A percentile compares a stretch with the other conserved stretches of the same genome.
These are phyloP conservation scores for Rosellinia necatrix DNA, from an alignment of 2,329 filamentous ascomycete genomes.

Conservation along the genomic window DNA sequence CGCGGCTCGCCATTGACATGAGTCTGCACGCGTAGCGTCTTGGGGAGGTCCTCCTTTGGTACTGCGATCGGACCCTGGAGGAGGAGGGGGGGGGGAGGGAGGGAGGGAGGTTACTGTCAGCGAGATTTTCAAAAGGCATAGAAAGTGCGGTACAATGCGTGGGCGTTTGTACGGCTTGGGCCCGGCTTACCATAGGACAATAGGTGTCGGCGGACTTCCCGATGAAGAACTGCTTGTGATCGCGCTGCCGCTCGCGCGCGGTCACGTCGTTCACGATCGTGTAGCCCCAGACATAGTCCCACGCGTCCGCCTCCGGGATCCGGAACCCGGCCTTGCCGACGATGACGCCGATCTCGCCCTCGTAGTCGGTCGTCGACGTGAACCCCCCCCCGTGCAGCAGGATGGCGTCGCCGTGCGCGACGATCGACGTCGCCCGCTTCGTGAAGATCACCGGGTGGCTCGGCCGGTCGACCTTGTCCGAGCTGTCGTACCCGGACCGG, in stretches of 20 bases:
- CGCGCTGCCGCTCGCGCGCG: conserved; percentile 21
- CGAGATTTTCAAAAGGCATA: neutral
- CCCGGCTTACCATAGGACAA: conserved; percentile 22
- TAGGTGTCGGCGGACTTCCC: conserved; percentile 26
- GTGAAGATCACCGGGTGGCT: conserved; percentile 26
- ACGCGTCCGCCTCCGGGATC: conserved; percentile 16
- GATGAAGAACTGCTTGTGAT: conserved; percentile 27
- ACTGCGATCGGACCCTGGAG: conserved; percentile 26
- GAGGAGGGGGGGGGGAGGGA: no score
- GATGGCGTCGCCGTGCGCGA: conserved; percentile 17
- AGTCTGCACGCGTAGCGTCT: conserved; percentile 18
- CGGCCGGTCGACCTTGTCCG: conserved; percentile 23
- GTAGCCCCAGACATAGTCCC: conserved; percentile 26
- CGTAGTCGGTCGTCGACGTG: conserved; percentile 24
- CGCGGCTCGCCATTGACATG: conserved; percentile 18
- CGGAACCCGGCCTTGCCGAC: conserved; percentile 18
- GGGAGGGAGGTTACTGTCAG: no score
- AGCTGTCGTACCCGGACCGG: conserved; percentile 25
- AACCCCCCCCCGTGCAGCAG: conserved; percentile 20
- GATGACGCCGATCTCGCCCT: conserved; percentile 27
- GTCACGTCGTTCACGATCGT: conserved; percentile 26
- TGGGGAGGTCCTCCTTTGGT: conserved; percentile 20
- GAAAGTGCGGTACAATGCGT: no score
- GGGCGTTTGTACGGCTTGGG: neutral
- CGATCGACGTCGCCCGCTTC: conserved; percentile 24